Evolutionary conservation across 2,329 filamentous ascomycete genomes (phyloP), one percentile per base, ranked within the genome.

Genomic region (Neoarthrinium moseri): DNA sequence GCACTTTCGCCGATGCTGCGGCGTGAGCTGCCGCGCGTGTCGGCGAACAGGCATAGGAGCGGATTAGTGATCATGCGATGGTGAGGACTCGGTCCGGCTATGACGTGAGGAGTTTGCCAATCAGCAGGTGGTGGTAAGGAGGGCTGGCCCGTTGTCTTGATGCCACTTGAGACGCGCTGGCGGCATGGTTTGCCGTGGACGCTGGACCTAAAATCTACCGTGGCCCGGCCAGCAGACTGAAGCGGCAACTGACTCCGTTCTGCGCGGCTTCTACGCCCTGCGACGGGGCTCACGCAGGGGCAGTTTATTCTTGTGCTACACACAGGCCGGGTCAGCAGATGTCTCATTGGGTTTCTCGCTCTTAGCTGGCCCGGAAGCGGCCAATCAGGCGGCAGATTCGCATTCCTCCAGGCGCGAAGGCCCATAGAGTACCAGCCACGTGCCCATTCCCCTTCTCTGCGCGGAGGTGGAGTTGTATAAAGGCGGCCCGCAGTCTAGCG

Each of bases 1-100:
- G 80, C 34, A 82, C 79, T 13, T 83, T 83, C 67, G 74, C 77
- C 35, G 80, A 83, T 57, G 80, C 79, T 18, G 73, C 73, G 10
- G 75, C 73, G 13, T 76, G 78, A 67, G 67, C 68, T 56, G 72
- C 55, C 68, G 38, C 18, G 32, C 29, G 26, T 11, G 12, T 20
- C 15, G 10, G 11, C 22, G 6, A 15, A 12, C 21, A 30, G n/a
- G 67, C 68, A 57, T 72, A 55, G 68, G 38, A 13, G 32, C 29
- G 26, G 10, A 8, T 20, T 20, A 13, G 11, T 33, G 6, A 15
- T 21, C 21, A 30, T 33, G 26, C 26, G 17, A 26, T 26, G 40
- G 40, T 43, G 29, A 33, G 27, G 29, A 10, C 20, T 34, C 12
- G 17, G 40, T 18, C 17, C 26, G 10, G 11, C n/a, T n/a, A n/a